These are phyloP conservation scores for Hypoxylon sp. DNA, from an alignment of 2,329 filamentous ascomycete genomes.

Conservation along the genomic window DNA sequence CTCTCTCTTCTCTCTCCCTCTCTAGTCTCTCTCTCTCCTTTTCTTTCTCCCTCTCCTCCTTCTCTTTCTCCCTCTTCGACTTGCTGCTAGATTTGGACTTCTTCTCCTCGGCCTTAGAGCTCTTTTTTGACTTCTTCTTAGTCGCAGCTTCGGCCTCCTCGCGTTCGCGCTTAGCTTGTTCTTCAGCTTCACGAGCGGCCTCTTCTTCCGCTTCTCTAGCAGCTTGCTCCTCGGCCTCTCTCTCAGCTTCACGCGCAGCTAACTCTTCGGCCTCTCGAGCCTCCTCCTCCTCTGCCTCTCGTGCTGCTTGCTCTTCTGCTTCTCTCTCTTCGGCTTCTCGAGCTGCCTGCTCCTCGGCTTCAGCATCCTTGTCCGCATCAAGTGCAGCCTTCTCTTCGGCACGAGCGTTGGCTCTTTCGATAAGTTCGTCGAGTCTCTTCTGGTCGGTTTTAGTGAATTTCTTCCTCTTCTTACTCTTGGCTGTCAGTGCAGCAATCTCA, in stretches of 20 bases:
- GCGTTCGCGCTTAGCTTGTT: slow-evolving; percentile 50
- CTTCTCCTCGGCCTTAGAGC: slow-evolving; percentile 55
- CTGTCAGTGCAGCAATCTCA: slow-evolving; percentile 48
- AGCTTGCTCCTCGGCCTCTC: slow-evolving; percentile 51
- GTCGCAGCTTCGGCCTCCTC: slow-evolving; percentile 54
- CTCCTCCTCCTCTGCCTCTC: slow-evolving; percentile 43
- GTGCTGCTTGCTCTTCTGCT: slow-evolving; percentile 49
- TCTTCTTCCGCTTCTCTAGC: slow-evolving; percentile 48
- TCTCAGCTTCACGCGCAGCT: slow-evolving; percentile 48
- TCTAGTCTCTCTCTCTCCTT: slow-evolving; percentile 50
- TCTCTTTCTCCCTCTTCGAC: slow-evolving; percentile 51
- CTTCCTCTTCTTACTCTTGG: slow-evolving; percentile 56
- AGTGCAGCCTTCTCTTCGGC: slow-evolving; percentile 38
- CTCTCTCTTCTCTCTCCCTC: slow-evolving; percentile 51
- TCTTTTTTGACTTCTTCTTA: slow-evolving; percentile 62
- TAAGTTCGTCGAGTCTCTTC: slow-evolving; percentile 46
- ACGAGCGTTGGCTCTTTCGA: slow-evolving; percentile 40
- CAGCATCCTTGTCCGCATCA: slow-evolving; percentile 40
- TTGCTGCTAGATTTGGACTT: slow-evolving; percentile 55
- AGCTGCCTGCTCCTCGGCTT: slow-evolving; percentile 51
- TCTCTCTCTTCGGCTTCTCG: slow-evolving; percentile 52
- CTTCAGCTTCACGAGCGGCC: slow-evolving; percentile 50
- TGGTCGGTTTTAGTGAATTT: slow-evolving; percentile 58
- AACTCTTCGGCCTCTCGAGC: slow-evolving; percentile 50
- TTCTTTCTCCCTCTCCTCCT: slow-evolving; percentile 45